Percentiles rank a stretch among this genome's conserved stretches.
phyloP scores from a whole-genome alignment of 305 asterid species.

The Euphrasia arctica region DNA sequence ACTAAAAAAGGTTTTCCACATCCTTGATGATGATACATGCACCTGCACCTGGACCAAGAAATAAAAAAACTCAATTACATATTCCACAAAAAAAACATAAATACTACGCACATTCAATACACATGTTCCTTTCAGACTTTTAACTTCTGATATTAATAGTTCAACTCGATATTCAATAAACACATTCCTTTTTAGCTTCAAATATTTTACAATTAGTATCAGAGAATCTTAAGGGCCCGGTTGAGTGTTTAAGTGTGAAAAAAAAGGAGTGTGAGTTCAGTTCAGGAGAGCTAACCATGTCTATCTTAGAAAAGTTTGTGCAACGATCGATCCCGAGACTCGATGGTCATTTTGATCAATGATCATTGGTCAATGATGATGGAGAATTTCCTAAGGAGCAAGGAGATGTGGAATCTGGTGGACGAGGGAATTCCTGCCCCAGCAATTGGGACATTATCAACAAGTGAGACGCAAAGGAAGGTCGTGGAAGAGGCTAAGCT shows the following conservation, averaged over 20 bases:
- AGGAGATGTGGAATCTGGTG: not conserved
- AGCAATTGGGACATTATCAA: not conserved
- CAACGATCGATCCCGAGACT: not conserved
- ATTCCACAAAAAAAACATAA: too few species aligned
- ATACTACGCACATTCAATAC: too few species aligned
- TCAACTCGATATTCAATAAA: too few species aligned
- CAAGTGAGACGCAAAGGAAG: constrained; percentile 4
- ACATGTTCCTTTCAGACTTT: too few species aligned
- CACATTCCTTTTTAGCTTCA: too few species aligned
- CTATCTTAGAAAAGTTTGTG: not conserved
- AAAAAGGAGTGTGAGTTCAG: not conserved
- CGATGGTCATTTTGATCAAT: not conserved
- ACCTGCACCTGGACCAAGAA: too few species aligned
- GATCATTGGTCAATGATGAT: not conserved
- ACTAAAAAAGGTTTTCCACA: too few species aligned
- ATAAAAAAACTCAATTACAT: too few species aligned
- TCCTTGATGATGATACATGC: too few species aligned
- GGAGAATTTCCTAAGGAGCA: not conserved
- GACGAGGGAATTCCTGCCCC: not conserved
- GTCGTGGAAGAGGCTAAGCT: not conserved
- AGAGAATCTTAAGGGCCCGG: not conserved
- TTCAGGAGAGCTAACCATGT: not conserved
- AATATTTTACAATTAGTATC: not conserved
- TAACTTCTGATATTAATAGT: too few species aligned
- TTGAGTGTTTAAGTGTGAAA: not conserved